These are phyloP conservation scores for Verticillium dahliae DNA, from an alignment of 2,329 filamentous ascomycete species.

Conservation along the genomic window DNA sequence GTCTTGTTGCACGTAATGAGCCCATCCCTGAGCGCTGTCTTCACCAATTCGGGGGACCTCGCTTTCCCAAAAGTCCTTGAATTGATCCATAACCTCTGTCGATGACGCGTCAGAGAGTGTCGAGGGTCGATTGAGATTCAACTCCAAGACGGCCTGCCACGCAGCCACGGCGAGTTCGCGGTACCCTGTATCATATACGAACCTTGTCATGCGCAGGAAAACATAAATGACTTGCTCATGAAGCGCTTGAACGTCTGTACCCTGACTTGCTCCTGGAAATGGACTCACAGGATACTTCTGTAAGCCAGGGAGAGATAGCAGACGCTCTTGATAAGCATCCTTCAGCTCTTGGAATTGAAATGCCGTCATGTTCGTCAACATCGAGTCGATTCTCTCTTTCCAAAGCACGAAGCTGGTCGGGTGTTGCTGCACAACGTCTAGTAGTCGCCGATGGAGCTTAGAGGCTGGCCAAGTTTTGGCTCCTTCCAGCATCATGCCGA, in stretches of 20 bases:
- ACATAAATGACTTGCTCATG: conserved; percentile 56
- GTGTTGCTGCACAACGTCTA: conserved; percentile 43
- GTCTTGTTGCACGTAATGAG: conserved; percentile 32
- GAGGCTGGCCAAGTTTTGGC: conserved; percentile 57
- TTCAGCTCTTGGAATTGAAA: conserved; percentile 66
- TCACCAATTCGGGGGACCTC: conserved; percentile 78
- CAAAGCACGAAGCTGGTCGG: conserved; percentile 59
- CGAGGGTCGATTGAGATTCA: conserved; percentile 54
- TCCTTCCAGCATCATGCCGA: conserved; percentile 69
- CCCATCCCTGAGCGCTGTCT: conserved; percentile 63
- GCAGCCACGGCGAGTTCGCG: conserved; percentile 67
- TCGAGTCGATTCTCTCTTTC: conserved; percentile 65
- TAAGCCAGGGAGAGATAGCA: conserved; percentile 12
- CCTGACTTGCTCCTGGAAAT: neutral
- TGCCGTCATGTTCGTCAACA: conserved; percentile 58
- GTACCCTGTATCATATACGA: conserved; percentile 72
- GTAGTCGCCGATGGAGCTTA: conserved; percentile 9
- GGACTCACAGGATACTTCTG: conserved; percentile 4
- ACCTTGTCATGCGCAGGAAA: conserved; percentile 66
- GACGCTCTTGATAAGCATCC: conserved; percentile 49
- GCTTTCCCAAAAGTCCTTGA: conserved; percentile 80
- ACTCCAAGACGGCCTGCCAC: conserved; percentile 79
- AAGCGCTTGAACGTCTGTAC: conserved; percentile 2
- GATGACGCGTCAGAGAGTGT: conserved; percentile 13
- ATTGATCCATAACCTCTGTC: conserved; percentile 25